Evolutionary conservation across 192 early-diverging fungal species (phyloP).

Genomic region (Mortierella alpina): DNA sequence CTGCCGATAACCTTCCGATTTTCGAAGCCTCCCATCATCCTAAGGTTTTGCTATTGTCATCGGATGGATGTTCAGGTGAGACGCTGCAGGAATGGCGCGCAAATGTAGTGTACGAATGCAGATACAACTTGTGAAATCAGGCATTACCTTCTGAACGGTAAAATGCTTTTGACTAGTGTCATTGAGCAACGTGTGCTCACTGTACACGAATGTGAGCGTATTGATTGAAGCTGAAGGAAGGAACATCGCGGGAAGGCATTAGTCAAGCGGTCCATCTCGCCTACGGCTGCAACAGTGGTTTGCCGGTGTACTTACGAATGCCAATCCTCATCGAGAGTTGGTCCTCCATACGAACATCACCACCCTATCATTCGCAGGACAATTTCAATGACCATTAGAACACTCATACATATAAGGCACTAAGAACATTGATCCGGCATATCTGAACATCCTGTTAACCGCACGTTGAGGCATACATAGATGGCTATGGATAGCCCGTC

Average conservation of each 20-base stretch:
- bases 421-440: neutral
- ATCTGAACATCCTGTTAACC: neutral
- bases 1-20: conserved; percentile 11
- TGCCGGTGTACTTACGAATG: conserved; percentile 15
- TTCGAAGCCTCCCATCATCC: conserved; percentile 9
- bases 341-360: neutral
- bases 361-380: conserved; percentile 5
- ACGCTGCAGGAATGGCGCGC: too few species aligned
- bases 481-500: conserved; percentile 27
- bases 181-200: conserved; percentile 14
- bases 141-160: conserved; percentile 36
- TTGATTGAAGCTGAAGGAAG: conserved; percentile 37
- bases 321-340: conserved; percentile 21
- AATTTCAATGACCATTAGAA: too few species aligned
- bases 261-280: too few species aligned
- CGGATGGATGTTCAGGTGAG: neutral
- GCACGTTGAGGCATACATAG: conserved; percentile 14
- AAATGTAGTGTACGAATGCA: neutral
- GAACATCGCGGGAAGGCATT: neutral
- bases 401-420: neutral
- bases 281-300: too few species aligned
- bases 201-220: conserved; percentile 37
- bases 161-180: conserved; percentile 7
- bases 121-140: neutral
- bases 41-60: conserved; percentile 32